Base-by-base conservation (phyloP, 495 filamentous ascomycete species). In the Xylaria venustula region DNA sequence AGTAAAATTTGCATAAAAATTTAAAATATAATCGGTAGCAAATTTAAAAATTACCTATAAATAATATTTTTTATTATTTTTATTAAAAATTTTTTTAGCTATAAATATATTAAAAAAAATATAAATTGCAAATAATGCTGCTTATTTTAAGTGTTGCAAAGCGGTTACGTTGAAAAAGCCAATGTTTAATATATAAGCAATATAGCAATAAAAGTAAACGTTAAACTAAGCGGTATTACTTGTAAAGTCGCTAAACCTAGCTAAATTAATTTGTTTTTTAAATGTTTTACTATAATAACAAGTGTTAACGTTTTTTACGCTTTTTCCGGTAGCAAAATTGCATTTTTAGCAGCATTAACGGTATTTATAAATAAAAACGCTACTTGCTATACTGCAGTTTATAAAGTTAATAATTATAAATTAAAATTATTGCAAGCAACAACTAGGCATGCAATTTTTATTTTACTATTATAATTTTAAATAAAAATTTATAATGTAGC, bases 121-220 rank as follows among this genome's bases (percentile, higher is more conserved):
- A 87, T 81, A 62, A 94, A 98, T 59, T 91, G 88, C 69, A 86
- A 88, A n/a, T 90, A 79, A 59, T 91, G 88, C n/a, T 76, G 91
- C 54, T 79, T 88, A 11, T 89, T 91, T 7, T 94, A 98, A 70
- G 72, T 82, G 67, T 4, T 97, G 7, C 87, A 89, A 64, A 71
- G 75, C 12, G 66, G 62, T 0, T 85, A 92, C 56, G 89, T 91
- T 11, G 60, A 67, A 5, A 87, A 85, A 63, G 77, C 75, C 22
- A 77, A 86, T 15, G 76, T 76, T 1, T 93, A 98, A 71, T 96
- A 96, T 73, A 81, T 85, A 60, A 93, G 89, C 2, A 97, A 97
- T 66, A 88, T 97, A 23, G 78, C 83, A 49, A 92, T 97, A 89
- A 98, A 98, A 73, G 82, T 98, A 56, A 97, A 98, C 66, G 88